These are phyloP conservation scores for Terana coerulea DNA, from an alignment of 768 basidiomycete genomes.

Conservation along the genomic window DNA sequence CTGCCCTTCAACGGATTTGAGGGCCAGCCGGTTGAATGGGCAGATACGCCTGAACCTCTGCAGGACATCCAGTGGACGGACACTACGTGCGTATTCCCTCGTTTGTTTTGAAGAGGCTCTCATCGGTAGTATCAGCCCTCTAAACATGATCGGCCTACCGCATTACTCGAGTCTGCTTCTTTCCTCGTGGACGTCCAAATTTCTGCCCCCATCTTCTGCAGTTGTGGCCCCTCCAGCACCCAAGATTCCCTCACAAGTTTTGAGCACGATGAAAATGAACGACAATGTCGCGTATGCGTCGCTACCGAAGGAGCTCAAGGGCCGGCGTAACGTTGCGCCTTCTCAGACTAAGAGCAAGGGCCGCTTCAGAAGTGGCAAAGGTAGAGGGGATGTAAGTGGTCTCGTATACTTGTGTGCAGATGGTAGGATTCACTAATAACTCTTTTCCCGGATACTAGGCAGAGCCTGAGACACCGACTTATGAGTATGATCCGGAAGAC, in stretches of 20 bases:
- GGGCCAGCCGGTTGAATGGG: constrained; percentile 83
- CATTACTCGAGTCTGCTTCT: constrained; percentile 72
- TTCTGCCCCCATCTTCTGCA: constrained; percentile 38
- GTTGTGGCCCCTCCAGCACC: constrained; percentile 61
- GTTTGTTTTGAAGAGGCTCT: neutral
- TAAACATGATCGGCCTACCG: constrained; percentile 88
- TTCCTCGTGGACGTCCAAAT: constrained; percentile 58
- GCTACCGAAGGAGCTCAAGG: constrained; percentile 81
- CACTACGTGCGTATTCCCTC: constrained; percentile 55
- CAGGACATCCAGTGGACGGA: constrained; percentile 80
- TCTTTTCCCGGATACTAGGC: constrained; percentile 28
- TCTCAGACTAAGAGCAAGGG: constrained; percentile 48
- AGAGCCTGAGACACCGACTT: constrained; percentile 49
- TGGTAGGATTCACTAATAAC: neutral
- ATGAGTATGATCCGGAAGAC: constrained; percentile 51
- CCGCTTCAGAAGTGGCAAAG: constrained; percentile 85
- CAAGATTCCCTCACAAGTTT: constrained; percentile 76
- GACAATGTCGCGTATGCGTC: constrained; percentile 90
- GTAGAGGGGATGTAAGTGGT: constrained; percentile 35
- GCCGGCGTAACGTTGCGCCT: constrained; percentile 73
- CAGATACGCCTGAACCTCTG: constrained; percentile 64
- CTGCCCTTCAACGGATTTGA: constrained; percentile 86
- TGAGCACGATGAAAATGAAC: constrained; percentile 77
- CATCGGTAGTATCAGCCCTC: constrained; percentile 55
- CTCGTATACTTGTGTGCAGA: neutral